phyloP scores from a whole-genome alignment of 2,329 filamentous ascomycete genomes.

The Arthrobotrys conoides region DNA sequence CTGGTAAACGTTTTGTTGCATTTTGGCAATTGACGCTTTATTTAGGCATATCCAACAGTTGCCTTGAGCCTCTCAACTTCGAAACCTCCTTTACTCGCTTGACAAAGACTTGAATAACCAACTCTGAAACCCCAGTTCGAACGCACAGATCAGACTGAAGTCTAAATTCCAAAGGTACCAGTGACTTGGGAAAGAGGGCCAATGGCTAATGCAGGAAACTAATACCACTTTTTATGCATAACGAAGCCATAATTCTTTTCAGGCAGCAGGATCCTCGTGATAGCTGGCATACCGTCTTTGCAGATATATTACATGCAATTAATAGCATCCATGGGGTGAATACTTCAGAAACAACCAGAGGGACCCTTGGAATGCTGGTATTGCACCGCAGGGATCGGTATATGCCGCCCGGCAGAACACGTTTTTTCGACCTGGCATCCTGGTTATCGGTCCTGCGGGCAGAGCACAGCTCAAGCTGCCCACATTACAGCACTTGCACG shows the following conservation, averaged over 20 bases:
- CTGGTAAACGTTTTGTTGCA: slow-evolving; percentile 34
- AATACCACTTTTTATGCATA: slow-evolving; percentile 35
- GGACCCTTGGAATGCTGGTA: slow-evolving; percentile 27
- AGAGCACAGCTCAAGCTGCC: slow-evolving; percentile 37
- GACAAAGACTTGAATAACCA: slow-evolving; percentile 53
- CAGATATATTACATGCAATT: slow-evolving; percentile 47
- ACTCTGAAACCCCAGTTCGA: slow-evolving; percentile 34
- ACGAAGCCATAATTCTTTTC: slow-evolving; percentile 29
- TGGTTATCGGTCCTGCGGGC: slow-evolving; percentile 39
- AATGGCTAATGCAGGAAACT: slow-evolving; percentile 23
- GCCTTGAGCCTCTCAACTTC: slow-evolving; percentile 26
- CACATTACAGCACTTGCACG: slow-evolving; percentile 19
- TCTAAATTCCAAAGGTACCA: slow-evolving; percentile 7
- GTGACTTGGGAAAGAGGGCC: slow-evolving; percentile 5
- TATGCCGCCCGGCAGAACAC: slow-evolving; percentile 55
- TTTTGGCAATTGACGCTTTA: slow-evolving; percentile 54
- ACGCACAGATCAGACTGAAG: slow-evolving; percentile 43
- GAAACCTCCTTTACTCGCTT: slow-evolving; percentile 51
- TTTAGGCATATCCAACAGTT: slow-evolving; percentile 52
- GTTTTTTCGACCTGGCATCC: slow-evolving; percentile 38
- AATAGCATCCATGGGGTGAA: slow-evolving; percentile 30
- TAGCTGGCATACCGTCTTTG: slow-evolving; percentile 24
- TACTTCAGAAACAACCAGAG: slow-evolving; percentile 39
- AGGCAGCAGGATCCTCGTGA: slow-evolving; percentile 52
- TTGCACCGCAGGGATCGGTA: slow-evolving; percentile 50